Evolutionary conservation across 169 alveolate genomes (phyloP).

Genomic region (Eimeria tenella): DNA sequence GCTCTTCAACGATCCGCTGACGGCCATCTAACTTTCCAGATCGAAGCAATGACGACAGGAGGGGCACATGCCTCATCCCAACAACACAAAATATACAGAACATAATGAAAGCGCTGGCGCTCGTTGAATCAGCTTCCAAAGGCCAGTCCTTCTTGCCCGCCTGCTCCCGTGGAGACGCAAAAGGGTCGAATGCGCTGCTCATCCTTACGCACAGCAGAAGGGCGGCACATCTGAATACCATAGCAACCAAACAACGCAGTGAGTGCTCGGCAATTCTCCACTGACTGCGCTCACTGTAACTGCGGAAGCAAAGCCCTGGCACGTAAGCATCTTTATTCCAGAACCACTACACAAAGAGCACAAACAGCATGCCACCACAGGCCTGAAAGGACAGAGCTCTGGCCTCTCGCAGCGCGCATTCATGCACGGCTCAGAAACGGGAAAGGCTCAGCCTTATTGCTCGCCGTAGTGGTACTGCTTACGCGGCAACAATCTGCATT

Average conservation of each 20-base stretch:
- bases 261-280: background rate
- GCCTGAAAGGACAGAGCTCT: no score
- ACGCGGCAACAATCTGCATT: constrained; percentile 45
- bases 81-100: constrained; percentile 20
- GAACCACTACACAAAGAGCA: no score
- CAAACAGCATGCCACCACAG: no score
- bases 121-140: constrained; percentile 31
- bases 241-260: background rate
- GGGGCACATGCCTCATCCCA: constrained; percentile 40
- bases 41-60: constrained; percentile 37
- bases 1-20: background rate
- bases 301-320: no score
- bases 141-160: constrained; percentile 5
- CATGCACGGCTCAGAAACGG: no score
- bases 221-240: constrained; percentile 10
- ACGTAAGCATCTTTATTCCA: no score
- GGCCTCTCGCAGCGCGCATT: no score
- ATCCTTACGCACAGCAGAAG: constrained; percentile 33
- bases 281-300: background rate
- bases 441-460: no score
- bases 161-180: background rate
- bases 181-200: constrained; percentile 49
- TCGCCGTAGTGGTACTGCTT: background rate
- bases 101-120: constrained; percentile 53
- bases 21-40: background rate